Base-by-base conservation (phyloP, 169 alveolate species). In the Plasmodium berghei region DNA sequence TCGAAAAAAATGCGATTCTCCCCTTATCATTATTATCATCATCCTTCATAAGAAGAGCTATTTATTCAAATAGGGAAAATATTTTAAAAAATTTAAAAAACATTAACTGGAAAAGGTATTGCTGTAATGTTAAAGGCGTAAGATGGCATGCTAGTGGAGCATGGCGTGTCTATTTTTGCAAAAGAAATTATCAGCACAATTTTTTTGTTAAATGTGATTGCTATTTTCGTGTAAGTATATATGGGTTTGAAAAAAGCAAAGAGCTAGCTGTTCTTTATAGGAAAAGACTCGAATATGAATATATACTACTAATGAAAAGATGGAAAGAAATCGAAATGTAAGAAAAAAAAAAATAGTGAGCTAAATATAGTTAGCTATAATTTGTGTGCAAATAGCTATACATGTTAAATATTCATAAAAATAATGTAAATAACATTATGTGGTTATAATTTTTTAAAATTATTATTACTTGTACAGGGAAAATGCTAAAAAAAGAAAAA, bases 91-190 rank as follows among this genome's bases (percentile, higher is more conserved):
- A 93, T n/a, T 95, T 96, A 26, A 87, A 88, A 48, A 87, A 92
- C 42, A 88, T 96, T 73, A 92, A 95, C 71, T 96, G 98, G 98
- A 95, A 93, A 48, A 92, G 90, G 18, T 96, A 95, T 92, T 90
- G 93, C 48, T 95, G 96, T 42, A 89, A 94, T 66, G 96, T 94
- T 40, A 87, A 90, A 62, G 97, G 97, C 2, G 97, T 95, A 77
- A 94, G 97, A 71, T 95, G 97, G 97, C 97, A 95, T 80, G 97
- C 97, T 45, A 74, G 94, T 61, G 97, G 98, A 12, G 95, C 96
- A 45, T 96, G 98, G 98, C 93, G 95, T 26, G 98, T 96, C 45
- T 96, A 93, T 72, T 96, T 96, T 88, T 73, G 93, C 71, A 77
- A 94, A 73, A 83, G 96, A 58, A 93, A 94, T 83, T 88, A 91